Conservation (phyloP, 768 basidiomycete genomes). For the Tricholoma flavovirens region DNA sequence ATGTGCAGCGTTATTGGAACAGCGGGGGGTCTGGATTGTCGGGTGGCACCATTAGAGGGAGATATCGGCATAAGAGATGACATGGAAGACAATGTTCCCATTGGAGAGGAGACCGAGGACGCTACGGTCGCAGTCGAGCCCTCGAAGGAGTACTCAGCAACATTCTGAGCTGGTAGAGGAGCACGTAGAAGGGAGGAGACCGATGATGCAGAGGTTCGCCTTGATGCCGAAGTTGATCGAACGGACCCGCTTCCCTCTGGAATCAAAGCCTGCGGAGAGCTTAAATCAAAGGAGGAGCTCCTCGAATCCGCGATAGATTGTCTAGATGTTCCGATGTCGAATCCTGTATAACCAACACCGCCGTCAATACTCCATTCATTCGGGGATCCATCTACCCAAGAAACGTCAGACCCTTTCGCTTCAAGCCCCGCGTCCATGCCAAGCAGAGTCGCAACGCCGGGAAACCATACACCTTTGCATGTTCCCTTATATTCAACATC, state of each 20-base stretch:
- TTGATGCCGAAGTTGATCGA: slow-evolving; percentile 18
- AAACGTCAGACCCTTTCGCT: slow-evolving; percentile 60
- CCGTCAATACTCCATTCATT: slow-evolving; percentile 59
- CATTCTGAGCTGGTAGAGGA: slow-evolving; percentile 58
- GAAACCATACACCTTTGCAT: slow-evolving; percentile 76
- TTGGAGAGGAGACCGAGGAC: slow-evolving; percentile 27
- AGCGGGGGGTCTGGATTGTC: slow-evolving; percentile 38
- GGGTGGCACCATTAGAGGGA: slow-evolving; percentile 18
- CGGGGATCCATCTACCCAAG: slow-evolving; percentile 53
- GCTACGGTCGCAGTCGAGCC: slow-evolving; percentile 33
- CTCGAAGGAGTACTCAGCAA: slow-evolving; percentile 77
- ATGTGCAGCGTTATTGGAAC: slow-evolving; percentile 67
- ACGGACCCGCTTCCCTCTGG: slow-evolving; percentile 16
- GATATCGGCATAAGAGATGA: slow-evolving; percentile 44
- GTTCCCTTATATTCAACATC: slow-evolving; percentile 65
- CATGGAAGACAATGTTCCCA: slow-evolving; percentile 39
- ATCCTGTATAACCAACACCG: slow-evolving; percentile 66
- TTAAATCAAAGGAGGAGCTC: slow-evolving; percentile 46
- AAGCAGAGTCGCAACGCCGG: slow-evolving; percentile 75
- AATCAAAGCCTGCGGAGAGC: slow-evolving; percentile 18
- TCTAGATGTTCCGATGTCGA: slow-evolving; percentile 44
- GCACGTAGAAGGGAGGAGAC: slow-evolving; percentile 67
- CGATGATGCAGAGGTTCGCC: slow-evolving; percentile 39
- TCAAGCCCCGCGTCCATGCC: slow-evolving; percentile 73
- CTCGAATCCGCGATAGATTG: slow-evolving; percentile 28